A percentile compares a stretch with the other conserved stretches of the same genome.
Evolutionary conservation across 768 basidiomycete genomes (phyloP).

Genomic region (Collybia mongolica): DNA sequence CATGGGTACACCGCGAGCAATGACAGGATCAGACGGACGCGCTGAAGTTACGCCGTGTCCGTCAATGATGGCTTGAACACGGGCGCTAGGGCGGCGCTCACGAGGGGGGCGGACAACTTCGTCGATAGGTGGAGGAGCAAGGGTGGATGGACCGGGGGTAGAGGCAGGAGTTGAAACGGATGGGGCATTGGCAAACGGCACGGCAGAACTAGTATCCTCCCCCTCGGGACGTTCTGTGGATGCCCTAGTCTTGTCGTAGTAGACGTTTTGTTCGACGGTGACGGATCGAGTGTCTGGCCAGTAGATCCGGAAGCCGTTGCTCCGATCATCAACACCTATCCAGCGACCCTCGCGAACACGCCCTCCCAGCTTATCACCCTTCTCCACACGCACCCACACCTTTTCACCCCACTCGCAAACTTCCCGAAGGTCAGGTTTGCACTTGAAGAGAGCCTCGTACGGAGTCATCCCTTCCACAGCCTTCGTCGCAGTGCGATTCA

Average conservation of each 20-base stretch:
- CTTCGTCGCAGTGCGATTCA: slow-evolving; percentile 19
- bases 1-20: background rate
- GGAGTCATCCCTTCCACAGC: slow-evolving; percentile 26
- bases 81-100: slow-evolving; percentile 1
- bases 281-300: slow-evolving; percentile 28
- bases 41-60: background rate
- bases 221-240: slow-evolving; percentile 21
- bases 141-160: background rate
- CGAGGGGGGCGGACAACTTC: background rate
- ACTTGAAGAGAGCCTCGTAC: slow-evolving; percentile 21
- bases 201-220: slow-evolving; percentile 20
- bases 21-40: background rate
- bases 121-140: background rate
- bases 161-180: background rate
- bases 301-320: slow-evolving; percentile 28
- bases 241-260: slow-evolving; percentile 14
- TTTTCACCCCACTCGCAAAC: slow-evolving; percentile 32
- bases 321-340: slow-evolving; percentile 22
- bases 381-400: slow-evolving; percentile 28
- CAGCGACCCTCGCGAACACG: slow-evolving; percentile 17
- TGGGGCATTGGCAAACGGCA: background rate
- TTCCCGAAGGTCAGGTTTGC: slow-evolving; percentile 27
- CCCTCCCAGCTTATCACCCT: slow-evolving; percentile 23
- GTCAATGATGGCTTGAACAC: slow-evolving; percentile 4
- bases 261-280: slow-evolving; percentile 26